A percentile compares a stretch with the other conserved stretches of the same genome.
Conservation (phyloP, 257 asterid genomes). For the Rhazya stricta region DNA sequence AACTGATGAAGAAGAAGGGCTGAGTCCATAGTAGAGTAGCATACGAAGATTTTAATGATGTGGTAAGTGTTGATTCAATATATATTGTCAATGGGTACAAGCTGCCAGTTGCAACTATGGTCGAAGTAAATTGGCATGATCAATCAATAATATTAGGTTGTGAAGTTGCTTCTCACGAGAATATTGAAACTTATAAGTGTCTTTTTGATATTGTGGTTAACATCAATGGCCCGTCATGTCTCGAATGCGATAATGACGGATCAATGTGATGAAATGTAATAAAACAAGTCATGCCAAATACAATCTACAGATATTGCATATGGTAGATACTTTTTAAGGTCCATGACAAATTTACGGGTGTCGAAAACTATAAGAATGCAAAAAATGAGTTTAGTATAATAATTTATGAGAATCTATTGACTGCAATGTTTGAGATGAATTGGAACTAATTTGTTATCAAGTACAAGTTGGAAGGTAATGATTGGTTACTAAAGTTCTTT, state of each 20-base stretch:
- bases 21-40: not conserved
- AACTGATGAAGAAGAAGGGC: not conserved
- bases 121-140: too few relatives aligned
- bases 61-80: not conserved
- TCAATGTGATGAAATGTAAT: not conserved
- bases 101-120: not conserved
- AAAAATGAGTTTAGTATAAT: not conserved
- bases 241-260: not conserved
- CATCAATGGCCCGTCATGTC: not conserved
- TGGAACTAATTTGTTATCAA: not conserved
- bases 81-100: too few relatives aligned
- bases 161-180: not conserved
- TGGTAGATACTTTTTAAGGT: not conserved
- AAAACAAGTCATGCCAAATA: not conserved
- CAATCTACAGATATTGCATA: not conserved
- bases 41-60: not conserved
- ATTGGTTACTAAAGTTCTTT: too few relatives aligned
- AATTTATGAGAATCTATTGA: too few relatives aligned
- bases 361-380: not conserved
- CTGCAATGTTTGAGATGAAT: not conserved
- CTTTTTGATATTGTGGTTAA: not conserved
- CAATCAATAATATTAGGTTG: not conserved
- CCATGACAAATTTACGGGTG: not conserved
- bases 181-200: not conserved
- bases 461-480: too few relatives aligned